Conservation (phyloP, 305 asterid genomes). For the Fraxinus ornus region DNA sequence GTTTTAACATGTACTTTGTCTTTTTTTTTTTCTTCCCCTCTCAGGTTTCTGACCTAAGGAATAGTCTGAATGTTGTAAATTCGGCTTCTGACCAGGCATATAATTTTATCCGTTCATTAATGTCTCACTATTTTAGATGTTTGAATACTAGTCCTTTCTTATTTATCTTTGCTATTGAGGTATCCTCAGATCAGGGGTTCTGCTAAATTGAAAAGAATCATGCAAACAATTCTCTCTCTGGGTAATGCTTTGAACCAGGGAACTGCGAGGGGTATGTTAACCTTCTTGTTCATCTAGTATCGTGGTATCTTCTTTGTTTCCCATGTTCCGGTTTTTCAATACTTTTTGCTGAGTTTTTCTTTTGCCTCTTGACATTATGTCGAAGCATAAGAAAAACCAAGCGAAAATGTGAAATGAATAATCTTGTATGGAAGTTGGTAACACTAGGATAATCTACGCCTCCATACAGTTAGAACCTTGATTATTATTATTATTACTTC, state of each 20-base stretch:
- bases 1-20: slow-evolving; percentile 9
- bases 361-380: slow-evolving; percentile 5
- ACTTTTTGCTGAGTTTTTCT: slow-evolving; percentile 9
- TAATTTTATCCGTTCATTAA: slow-evolving; percentile 25
- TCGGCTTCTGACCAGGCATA: slow-evolving; percentile 87
- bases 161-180: slow-evolving; percentile 29
- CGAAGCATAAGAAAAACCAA: background rate
- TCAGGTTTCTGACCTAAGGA: slow-evolving; percentile 85
- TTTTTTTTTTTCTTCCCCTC: slow-evolving; percentile 3
- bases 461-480: background rate
- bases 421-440: background rate
- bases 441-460: background rate
- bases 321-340: slow-evolving; percentile 15
- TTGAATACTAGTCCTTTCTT: slow-evolving; percentile 19
- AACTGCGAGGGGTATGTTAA: slow-evolving; percentile 79
- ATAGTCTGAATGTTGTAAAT: slow-evolving; percentile 63
- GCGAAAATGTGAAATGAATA: slow-evolving; percentile 7
- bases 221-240: slow-evolving; percentile 93
- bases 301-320: slow-evolving; percentile 15
- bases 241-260: slow-evolving; percentile 96
- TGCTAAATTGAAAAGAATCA: slow-evolving; percentile 74
- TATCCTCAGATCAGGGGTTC: slow-evolving; percentile 82
- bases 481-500: background rate
- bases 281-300: slow-evolving; percentile 17
- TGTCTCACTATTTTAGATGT: slow-evolving; percentile 17